A percentile compares a stretch with the other conserved stretches of the same genome.
phyloP scores from a whole-genome alignment of 768 basidiomycete species.

The Collybia mongolica region DNA sequence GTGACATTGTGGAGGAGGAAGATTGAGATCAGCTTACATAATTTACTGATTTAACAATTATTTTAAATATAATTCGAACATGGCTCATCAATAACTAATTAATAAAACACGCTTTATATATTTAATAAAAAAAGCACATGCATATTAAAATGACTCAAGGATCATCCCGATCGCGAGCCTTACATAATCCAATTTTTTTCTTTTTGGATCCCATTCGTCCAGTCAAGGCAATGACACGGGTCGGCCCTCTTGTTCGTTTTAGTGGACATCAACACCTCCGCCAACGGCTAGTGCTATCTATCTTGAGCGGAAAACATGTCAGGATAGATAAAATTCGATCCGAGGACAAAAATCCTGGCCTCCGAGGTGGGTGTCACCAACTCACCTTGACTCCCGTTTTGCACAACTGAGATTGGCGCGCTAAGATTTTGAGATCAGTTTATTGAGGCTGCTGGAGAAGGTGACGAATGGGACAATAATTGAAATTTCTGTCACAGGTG shows the following conservation, averaged over 20 bases:
- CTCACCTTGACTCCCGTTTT: not conserved
- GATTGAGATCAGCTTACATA: too few relatives aligned
- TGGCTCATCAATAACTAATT: too few relatives aligned
- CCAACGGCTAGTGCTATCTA: conserved; percentile 82
- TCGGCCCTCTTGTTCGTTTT: conserved; percentile 48
- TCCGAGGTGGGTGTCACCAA: conserved; percentile 66
- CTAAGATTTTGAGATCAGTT: conserved; percentile 88
- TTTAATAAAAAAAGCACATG: too few relatives aligned
- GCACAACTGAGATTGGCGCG: too few relatives aligned
- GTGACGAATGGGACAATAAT: conserved; percentile 92
- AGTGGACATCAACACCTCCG: conserved; percentile 84
- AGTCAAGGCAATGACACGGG: conserved; percentile 29
- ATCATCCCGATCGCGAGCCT: too few relatives aligned
- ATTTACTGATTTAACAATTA: too few relatives aligned
- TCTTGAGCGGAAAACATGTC: conserved; percentile 84
- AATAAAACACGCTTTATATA: too few relatives aligned
- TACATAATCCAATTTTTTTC: conserved; percentile 17
- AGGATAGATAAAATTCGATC: conserved; percentile 86
- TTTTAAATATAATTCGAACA: too few relatives aligned
- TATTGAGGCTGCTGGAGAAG: conserved; percentile 85
- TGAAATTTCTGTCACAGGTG: conserved; percentile 95
- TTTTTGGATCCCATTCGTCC: conserved; percentile 4
- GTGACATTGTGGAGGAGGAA: not conserved
- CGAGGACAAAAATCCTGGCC: conserved; percentile 92
- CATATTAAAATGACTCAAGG: too few relatives aligned